phyloP scores from a whole-genome alignment of 139 green algal genomes.

The Yamagishiella unicocca region DNA sequence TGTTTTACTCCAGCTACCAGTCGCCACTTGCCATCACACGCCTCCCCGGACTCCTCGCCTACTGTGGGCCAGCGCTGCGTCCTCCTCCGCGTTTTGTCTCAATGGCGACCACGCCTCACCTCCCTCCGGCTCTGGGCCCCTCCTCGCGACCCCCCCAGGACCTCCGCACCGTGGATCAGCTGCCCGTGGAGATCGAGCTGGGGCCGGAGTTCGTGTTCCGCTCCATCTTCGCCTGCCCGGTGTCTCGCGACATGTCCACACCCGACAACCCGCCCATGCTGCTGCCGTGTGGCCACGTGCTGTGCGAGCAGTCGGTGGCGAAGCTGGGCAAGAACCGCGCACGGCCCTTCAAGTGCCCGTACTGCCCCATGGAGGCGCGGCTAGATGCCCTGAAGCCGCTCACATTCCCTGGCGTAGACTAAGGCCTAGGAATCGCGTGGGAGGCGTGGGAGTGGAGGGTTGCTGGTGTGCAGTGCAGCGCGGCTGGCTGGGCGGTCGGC shows the following conservation, averaged over 20 bases:
- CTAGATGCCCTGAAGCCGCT: conserved; percentile 73
- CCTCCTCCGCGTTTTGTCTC: too few relatives aligned
- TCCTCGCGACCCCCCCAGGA: background rate
- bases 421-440: too few relatives aligned
- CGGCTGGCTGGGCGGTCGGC: too few relatives aligned
- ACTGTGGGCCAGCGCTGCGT: too few relatives aligned
- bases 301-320: conserved; percentile 75
- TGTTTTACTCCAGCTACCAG: background rate
- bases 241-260: conserved; percentile 86
- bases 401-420: conserved; percentile 76
- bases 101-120: too few relatives aligned
- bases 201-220: conserved; percentile 92
- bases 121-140: too few relatives aligned
- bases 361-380: conserved; percentile 91
- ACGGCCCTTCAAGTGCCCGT: conserved; percentile 94
- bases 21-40: too few relatives aligned
- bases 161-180: conserved; percentile 67
- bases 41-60: too few relatives aligned
- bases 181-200: conserved; percentile 94
- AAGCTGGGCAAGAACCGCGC: conserved; percentile 85
- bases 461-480: too few relatives aligned
- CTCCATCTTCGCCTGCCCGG: conserved; percentile 94
- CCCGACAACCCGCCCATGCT: conserved; percentile 93
- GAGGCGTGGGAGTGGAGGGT: too few relatives aligned
- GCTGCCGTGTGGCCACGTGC: conserved; percentile 95